These are phyloP conservation scores for Bothriochloa decipiens DNA, from an alignment of 176 grass and related monocot genomes.

Conservation along the genomic window DNA sequence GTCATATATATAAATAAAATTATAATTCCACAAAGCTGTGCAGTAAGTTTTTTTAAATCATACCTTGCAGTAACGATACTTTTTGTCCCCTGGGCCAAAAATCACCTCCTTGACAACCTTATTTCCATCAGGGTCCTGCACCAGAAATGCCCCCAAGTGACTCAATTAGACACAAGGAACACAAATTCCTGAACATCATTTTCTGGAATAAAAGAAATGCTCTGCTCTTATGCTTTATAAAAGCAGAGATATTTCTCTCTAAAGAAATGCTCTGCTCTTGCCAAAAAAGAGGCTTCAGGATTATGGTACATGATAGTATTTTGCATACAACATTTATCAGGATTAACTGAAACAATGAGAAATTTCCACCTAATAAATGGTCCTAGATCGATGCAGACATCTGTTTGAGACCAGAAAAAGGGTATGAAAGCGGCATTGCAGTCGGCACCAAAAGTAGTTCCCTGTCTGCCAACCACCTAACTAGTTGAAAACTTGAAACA, in stretches of 20 bases:
- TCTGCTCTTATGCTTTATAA: neutral
- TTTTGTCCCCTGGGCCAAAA: constrained; percentile 77
- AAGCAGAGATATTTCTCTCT: too few species aligned
- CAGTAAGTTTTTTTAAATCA: constrained; percentile 6
- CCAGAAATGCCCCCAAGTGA: constrained; percentile 9
- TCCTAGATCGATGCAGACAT: neutral
- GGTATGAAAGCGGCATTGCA: neutral
- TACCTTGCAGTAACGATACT: constrained; percentile 94
- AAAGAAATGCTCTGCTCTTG: neutral
- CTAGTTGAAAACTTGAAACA: neutral
- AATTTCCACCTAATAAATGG: neutral
- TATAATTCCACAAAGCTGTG: constrained; percentile 25
- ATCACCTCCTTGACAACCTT: constrained; percentile 80
- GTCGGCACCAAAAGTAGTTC: neutral
- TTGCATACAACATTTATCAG: neutral
- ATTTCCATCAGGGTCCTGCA: constrained; percentile 88
- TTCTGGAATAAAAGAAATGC: neutral
- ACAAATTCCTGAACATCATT: neutral
- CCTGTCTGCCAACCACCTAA: neutral
- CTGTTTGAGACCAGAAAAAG: neutral
- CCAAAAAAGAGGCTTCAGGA: neutral
- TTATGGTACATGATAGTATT: neutral
- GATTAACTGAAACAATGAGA: neutral
- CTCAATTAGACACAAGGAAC: constrained; percentile 16
- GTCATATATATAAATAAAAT: constrained; percentile 5